Percentiles rank a stretch among this genome's conserved stretches.
These are phyloP conservation scores for Candida methanosorbosa DNA, from an alignment of 805 yeast species.

Conservation along the genomic window DNA sequence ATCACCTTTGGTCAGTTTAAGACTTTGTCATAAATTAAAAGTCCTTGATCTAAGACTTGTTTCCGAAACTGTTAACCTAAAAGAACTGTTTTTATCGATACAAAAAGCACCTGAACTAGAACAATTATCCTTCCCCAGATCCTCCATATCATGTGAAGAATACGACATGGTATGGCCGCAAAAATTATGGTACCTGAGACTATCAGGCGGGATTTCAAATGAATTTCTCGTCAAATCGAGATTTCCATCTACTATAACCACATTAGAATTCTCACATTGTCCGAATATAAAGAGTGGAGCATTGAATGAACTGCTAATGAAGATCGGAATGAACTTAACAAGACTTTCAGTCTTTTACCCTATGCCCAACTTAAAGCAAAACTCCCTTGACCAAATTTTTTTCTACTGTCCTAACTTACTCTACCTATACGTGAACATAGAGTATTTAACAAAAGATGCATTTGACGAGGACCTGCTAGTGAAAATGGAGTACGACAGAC, in stretches of 20 bases:
- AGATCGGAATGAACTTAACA: conserved; percentile 58
- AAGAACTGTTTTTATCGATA: conserved; percentile 72
- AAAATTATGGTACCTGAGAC: conserved; percentile 56
- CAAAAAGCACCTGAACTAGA: conserved; percentile 52
- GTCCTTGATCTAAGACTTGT: conserved; percentile 76
- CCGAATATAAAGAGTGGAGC: conserved; percentile 66
- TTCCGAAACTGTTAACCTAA: conserved; percentile 80
- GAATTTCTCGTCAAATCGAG: conserved; percentile 59
- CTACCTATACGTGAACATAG: conserved; percentile 64
- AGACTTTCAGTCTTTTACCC: conserved; percentile 73
- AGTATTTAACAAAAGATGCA: conserved; percentile 53
- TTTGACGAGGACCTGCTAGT: conserved; percentile 39
- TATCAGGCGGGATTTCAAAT: conserved; percentile 87
- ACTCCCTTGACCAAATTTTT: conserved; percentile 67
- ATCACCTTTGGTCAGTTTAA: conserved; percentile 77
- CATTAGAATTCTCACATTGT: conserved; percentile 79
- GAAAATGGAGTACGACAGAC: conserved; percentile 25
- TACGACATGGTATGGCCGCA: conserved; percentile 72
- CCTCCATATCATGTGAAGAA: conserved; percentile 66
- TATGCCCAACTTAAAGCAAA: conserved; percentile 67
- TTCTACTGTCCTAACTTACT: conserved; percentile 66
- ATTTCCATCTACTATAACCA: conserved; percentile 68
- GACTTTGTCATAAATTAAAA: conserved; percentile 55
- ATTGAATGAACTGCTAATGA: conserved; percentile 48
- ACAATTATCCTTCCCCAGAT: conserved; percentile 79